Base-by-base conservation (phyloP, 202 grass and related monocot genomes). In the Musa balbisiana region DNA sequence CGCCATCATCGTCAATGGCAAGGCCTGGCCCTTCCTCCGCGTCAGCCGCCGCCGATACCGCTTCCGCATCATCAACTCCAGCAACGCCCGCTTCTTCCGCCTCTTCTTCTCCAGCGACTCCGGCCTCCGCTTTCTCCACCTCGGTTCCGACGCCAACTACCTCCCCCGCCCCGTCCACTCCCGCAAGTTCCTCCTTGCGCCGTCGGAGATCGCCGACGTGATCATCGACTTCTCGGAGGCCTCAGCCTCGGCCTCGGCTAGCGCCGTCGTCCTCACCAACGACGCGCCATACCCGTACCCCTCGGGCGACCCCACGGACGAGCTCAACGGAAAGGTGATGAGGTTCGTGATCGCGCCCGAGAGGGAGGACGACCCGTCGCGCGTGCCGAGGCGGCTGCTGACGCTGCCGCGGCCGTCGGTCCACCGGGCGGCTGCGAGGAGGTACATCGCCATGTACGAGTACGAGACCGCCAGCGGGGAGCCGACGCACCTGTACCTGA, bases 401-500 rank as follows among this genome's bases (percentile, higher is more conserved):
- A 21, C 15, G 29, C 75, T 87, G 55, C 86, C 90, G 0, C 23
- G 10, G 60, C 69, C 88, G 2, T 25, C 84, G 43, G 43, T 63
- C 43, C 56, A 62, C 3, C 69, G 78, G 77, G 86, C 84, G 62
- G 29, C 20, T 0, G 4, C 15, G 56, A 84, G 68, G 55, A 78
- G 93, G 73, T 73, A 63, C 23, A 86, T 97, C 76, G 76, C 84
- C 52, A 91, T 97, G 93, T 97, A 93, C 67, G 93, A 97, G 78
- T 97, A 97, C 76, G 80, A 80, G 78, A 83, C 78, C 49, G 80
- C 73, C 11, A 92, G 84, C 0, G 93, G 84, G 71, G 88, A 93
- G 73, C 90, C 93, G 55, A 97, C 93, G 74, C 90, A 97, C 74
- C 75, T 97, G 74, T 91, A 93, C 89, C 80, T 97, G 71, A 97